Evolutionary conservation across 2,329 filamentous ascomycete genomes (phyloP).

Genomic region (Endocalyx cinctus): DNA sequence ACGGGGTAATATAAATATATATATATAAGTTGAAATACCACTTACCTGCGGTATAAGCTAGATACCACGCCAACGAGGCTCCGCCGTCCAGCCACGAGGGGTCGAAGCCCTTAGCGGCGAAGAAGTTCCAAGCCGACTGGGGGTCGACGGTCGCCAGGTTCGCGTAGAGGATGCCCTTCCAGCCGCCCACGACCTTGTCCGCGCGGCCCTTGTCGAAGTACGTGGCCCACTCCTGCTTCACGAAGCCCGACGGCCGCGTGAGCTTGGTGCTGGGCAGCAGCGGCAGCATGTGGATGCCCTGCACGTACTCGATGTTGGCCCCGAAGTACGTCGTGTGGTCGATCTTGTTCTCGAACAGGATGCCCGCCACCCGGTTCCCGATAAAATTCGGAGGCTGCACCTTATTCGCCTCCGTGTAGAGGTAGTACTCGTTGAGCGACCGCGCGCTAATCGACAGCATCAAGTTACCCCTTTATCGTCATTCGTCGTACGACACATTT

Average conservation of each 20-base stretch:
- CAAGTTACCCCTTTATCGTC: constrained; percentile 74
- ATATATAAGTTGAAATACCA: too few species aligned
- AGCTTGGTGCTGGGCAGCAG: constrained; percentile 59
- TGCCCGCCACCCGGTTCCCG: constrained; percentile 68
- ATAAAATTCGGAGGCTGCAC: constrained; percentile 72
- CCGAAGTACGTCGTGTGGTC: constrained; percentile 93
- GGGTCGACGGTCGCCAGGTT: constrained; percentile 79
- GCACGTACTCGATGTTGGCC: constrained; percentile 63
- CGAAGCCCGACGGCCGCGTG: constrained; percentile 64
- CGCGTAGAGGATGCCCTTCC: constrained; percentile 79
- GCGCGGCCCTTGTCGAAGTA: constrained; percentile 69
- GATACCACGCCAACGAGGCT: constrained; percentile 78
- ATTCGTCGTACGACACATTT: too few species aligned
- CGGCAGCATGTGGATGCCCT: constrained; percentile 71
- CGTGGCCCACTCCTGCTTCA: constrained; percentile 74
- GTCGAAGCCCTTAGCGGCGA: constrained; percentile 62
- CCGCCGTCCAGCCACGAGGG: constrained; percentile 73
- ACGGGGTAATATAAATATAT: too few species aligned
- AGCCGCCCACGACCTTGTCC: constrained; percentile 65
- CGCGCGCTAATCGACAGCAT: constrained; percentile 77
- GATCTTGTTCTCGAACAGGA: constrained; percentile 90
- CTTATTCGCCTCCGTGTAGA: constrained; percentile 66
- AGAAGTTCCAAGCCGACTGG: constrained; percentile 66
- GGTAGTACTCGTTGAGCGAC: constrained; percentile 74
- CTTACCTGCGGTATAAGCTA: constrained; percentile 72